phyloP scores from a whole-genome alignment of 768 basidiomycete species.

The Tulasnella sp. region DNA sequence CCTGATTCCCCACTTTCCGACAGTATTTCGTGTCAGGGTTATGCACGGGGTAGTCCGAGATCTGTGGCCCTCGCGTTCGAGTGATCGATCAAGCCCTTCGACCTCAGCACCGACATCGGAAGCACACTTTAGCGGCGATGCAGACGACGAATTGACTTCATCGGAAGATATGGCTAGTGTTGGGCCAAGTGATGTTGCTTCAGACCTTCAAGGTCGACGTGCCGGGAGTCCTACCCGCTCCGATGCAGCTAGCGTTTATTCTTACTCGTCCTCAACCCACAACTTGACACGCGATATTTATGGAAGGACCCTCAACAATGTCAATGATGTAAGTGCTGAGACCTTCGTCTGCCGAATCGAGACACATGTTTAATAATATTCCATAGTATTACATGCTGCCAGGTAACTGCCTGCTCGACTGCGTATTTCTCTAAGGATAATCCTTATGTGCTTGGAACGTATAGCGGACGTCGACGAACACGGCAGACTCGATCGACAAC shows the following conservation, averaged over 20 bases:
- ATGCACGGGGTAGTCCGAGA: not conserved
- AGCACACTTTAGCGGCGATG: not conserved
- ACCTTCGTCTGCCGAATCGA: not conserved
- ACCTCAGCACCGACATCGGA: not conserved
- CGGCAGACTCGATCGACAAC: constrained; percentile 1
- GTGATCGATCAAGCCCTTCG: not conserved
- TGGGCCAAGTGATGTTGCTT: not conserved
- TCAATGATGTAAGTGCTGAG: constrained; percentile 5
- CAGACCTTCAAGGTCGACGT: not conserved
- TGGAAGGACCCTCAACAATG: constrained; percentile 11
- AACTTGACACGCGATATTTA: constrained; percentile 9
- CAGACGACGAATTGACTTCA: not conserved
- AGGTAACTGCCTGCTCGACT: not conserved
- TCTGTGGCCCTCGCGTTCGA: not conserved
- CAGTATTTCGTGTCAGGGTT: not conserved
- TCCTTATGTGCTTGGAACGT: not conserved
- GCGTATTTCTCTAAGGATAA: not conserved
- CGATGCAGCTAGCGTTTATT: constrained; percentile 9
- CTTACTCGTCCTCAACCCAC: constrained; percentile 9
- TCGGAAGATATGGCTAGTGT: not conserved
- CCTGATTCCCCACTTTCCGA: not conserved
- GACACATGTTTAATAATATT: not conserved
- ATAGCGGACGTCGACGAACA: constrained; percentile 8
- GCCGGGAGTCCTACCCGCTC: not conserved
- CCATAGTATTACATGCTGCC: not conserved